phyloP scores from a whole-genome alignment of 768 basidiomycete species.

The Gloeostereum incarnatum region DNA sequence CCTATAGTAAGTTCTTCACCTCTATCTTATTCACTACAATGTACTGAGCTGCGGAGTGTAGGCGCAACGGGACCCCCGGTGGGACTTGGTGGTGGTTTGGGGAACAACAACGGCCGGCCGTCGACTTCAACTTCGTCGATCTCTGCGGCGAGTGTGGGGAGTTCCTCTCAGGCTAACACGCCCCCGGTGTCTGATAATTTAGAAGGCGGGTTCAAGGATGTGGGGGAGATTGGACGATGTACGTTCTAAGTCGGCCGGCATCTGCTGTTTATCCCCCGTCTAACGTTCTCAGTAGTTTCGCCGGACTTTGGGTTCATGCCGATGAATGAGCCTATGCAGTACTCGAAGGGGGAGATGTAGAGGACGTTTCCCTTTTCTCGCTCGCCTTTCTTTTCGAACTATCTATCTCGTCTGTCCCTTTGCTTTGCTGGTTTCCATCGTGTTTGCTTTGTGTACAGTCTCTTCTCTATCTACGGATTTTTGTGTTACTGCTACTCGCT shows the following conservation, averaged over 20 bases:
- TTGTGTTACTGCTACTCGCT: neutral
- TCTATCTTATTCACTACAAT: too few species aligned
- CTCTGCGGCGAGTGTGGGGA: slow-evolving; percentile 67
- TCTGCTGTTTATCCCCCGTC: slow-evolving; percentile 4
- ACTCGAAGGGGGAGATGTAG: slow-evolving; percentile 5
- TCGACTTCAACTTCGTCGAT: slow-evolving; percentile 74
- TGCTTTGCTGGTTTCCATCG: slow-evolving; percentile 3
- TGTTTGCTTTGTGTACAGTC: neutral
- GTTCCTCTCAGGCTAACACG: slow-evolving; percentile 76
- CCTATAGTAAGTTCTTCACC: slow-evolving; percentile 52
- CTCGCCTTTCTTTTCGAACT: slow-evolving; percentile 9
- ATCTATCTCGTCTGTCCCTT: slow-evolving; percentile 6
- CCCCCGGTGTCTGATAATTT: slow-evolving; percentile 66
- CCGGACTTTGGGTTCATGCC: slow-evolving; percentile 81
- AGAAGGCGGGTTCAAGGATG: slow-evolving; percentile 44
- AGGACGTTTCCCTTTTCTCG: slow-evolving; percentile 1
- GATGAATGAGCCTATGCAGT: slow-evolving; percentile 65
- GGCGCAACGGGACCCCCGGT: too few species aligned
- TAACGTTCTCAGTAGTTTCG: slow-evolving; percentile 43
- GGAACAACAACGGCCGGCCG: slow-evolving; percentile 42
- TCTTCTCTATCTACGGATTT: neutral
- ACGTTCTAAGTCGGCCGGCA: too few species aligned
- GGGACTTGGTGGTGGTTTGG: too few species aligned
- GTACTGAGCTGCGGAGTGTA: too few species aligned
- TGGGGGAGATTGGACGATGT: slow-evolving; percentile 76